These are phyloP conservation scores for Dillenia turbinata DNA, from an alignment of 164 flowering plant genomes.

Conservation along the genomic window DNA sequence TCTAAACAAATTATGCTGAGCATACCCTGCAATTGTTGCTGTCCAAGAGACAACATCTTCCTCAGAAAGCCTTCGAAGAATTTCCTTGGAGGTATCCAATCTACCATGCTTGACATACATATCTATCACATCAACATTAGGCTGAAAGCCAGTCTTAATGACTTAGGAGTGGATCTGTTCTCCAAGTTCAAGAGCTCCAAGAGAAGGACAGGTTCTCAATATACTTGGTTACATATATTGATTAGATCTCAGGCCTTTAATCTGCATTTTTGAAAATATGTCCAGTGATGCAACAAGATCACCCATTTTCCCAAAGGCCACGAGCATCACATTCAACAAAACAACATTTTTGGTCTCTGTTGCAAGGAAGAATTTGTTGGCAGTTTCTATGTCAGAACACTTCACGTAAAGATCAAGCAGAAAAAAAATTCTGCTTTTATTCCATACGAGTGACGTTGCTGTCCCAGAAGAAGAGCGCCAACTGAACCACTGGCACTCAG, in stretches of 20 bases:
- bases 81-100: constrained; percentile 19
- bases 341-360: no score
- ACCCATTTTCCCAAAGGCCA: no score
- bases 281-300: no score
- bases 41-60: constrained; percentile 32
- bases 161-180: constrained; percentile 27
- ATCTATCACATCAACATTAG: constrained; percentile 27
- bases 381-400: constrained; percentile 17
- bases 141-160: constrained; percentile 24
- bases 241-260: constrained; percentile 17
- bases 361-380: constrained; percentile 17
- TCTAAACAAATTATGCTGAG: constrained; percentile 25
- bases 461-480: constrained; percentile 28
- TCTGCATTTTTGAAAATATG: constrained; percentile 22
- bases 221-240: constrained; percentile 31
- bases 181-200: constrained; percentile 30
- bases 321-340: no score
- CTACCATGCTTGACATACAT: constrained; percentile 32
- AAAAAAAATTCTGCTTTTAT: constrained; percentile 24
- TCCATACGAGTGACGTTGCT: constrained; percentile 23
- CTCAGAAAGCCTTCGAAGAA: constrained; percentile 18
- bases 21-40: constrained; percentile 27
- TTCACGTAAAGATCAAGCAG: constrained; percentile 34
- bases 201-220: constrained; percentile 24
- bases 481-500: constrained; percentile 23